Conservation (phyloP, 139 green algal species). For the Chlorella sp. region DNA sequence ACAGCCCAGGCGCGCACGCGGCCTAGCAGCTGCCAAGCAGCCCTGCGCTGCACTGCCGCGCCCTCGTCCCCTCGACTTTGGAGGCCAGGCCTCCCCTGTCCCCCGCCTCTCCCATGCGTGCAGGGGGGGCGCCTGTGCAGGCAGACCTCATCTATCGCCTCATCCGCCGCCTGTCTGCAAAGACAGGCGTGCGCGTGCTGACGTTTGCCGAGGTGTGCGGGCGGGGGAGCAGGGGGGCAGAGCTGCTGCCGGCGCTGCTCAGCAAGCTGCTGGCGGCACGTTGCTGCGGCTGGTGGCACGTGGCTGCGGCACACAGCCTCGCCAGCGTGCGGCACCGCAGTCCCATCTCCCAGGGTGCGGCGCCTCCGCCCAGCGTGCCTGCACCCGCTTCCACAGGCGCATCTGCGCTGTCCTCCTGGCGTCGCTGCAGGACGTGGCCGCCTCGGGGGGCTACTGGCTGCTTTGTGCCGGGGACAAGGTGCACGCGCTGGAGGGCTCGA, state of each 20-base stretch:
- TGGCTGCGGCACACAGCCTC: no score
- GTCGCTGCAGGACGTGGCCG: slow-evolving; percentile 38
- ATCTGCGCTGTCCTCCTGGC: no score
- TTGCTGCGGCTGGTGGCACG: no score
- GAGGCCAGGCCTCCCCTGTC: no score
- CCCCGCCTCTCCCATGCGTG: neutral
- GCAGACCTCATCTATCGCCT: slow-evolving; percentile 36
- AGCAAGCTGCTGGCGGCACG: no score
- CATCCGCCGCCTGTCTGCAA: slow-evolving; percentile 29
- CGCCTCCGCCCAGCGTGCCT: no score
- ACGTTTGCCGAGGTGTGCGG: slow-evolving; percentile 60
- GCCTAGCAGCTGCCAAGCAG: neutral
- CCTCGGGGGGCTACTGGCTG: slow-evolving; percentile 50
- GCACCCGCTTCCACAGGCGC: no score
- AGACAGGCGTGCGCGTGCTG: slow-evolving; percentile 39
- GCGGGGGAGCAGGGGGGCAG: no score
- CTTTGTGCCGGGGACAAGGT: slow-evolving; percentile 43
- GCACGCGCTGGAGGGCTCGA: slow-evolving; percentile 25
- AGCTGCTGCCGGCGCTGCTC: no score
- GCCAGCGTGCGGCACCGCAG: no score
- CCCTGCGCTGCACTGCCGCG: neutral
- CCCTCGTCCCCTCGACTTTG: neutral
- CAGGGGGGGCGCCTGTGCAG: slow-evolving; percentile 41
- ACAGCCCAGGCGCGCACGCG: slow-evolving; percentile 36
- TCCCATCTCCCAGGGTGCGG: no score